Conservation (phyloP, 2,329 filamentous ascomycete species). For the Ophiostoma sp. region DNA sequence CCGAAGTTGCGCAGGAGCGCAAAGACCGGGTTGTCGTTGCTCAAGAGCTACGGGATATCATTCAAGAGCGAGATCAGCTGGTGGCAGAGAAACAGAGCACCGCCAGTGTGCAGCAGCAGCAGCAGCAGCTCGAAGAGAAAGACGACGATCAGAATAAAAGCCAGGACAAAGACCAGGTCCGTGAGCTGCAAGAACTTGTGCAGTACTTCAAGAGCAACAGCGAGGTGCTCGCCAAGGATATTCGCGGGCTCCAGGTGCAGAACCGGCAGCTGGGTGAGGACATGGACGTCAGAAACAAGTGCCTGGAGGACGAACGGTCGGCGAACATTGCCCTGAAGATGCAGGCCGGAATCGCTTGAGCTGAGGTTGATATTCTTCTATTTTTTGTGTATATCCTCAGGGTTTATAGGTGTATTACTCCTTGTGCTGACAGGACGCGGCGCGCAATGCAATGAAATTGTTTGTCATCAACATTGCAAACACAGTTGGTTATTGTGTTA, state of each 20-base stretch:
- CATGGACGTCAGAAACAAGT: neutral
- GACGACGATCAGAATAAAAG: neutral
- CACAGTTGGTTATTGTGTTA: too few species aligned
- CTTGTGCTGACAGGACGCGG: too few species aligned
- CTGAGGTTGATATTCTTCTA: neutral
- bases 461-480: too few species aligned
- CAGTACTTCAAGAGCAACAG: neutral
- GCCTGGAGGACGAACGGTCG: neutral
- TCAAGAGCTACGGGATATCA: neutral
- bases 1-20: neutral
- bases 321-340: conserved; percentile 1
- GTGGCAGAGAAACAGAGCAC: too few species aligned
- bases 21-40: neutral
- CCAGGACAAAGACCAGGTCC: neutral
- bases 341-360: neutral
- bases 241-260: neutral
- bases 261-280: neutral
- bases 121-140: neutral
- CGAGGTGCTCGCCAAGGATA: neutral
- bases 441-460: too few species aligned
- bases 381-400: neutral
- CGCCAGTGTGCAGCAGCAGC: too few species aligned
- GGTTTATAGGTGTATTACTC: too few species aligned
- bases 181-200: neutral
- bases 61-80: too few species aligned